Conservation (phyloP, 225 moss, liverwort and hornwort genomes). For the Anthoceros angustus region DNA sequence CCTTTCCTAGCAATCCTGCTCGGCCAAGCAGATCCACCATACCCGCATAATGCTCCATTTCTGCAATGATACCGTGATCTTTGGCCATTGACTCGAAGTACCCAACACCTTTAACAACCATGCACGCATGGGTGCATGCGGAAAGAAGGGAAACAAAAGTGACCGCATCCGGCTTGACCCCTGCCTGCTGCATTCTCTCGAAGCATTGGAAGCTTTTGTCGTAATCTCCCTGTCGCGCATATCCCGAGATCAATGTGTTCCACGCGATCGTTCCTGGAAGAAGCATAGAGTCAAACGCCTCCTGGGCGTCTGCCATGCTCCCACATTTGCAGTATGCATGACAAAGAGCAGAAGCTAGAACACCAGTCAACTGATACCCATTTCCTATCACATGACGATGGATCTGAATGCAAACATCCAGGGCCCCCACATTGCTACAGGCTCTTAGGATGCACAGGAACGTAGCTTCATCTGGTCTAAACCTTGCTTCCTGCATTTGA, state of each 20-base stretch:
- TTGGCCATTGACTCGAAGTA: background rate
- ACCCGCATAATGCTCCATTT: background rate
- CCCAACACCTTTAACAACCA: background rate
- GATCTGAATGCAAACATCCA: background rate
- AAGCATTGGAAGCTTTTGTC: background rate
- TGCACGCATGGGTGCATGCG: background rate
- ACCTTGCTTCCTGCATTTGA: background rate
- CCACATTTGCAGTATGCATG: background rate
- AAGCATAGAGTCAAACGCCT: background rate
- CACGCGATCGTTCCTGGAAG: background rate
- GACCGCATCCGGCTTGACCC: background rate
- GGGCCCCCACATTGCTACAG: background rate
- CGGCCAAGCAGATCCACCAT: constrained; percentile 1
- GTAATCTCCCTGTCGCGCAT: background rate
- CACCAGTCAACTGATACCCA: background rate
- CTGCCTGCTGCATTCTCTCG: background rate
- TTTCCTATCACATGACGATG: background rate
- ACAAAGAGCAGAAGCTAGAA: background rate
- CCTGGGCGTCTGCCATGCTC: background rate
- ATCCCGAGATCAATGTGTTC: background rate
- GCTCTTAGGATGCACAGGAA: background rate
- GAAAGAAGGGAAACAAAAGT: background rate
- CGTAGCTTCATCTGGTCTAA: background rate
- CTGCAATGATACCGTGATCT: background rate
- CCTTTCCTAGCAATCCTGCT: background rate